Conservation (phyloP, 495 filamentous ascomycete genomes). For the Massariosphaeria phaeospora region DNA sequence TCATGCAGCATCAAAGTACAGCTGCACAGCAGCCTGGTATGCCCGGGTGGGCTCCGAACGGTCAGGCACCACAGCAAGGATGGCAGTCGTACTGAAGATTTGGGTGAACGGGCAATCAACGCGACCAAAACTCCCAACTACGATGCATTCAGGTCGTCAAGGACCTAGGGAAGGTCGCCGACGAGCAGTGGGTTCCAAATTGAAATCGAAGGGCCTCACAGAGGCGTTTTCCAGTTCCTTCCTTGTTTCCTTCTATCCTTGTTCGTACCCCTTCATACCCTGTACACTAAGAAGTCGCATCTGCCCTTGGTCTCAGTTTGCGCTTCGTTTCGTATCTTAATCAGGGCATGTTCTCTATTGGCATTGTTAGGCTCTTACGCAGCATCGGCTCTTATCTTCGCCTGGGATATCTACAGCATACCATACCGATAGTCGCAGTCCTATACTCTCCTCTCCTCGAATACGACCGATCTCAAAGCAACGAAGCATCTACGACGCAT, state of each 20-base stretch:
- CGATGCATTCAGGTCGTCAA: background rate
- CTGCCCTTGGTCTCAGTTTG: conserved; percentile 3
- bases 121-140: background rate
- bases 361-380: background rate
- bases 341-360: conserved; percentile 1
- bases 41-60: conserved; percentile 45
- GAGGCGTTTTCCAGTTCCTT: conserved; percentile 9
- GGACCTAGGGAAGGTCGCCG: background rate
- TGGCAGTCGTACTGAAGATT: conserved; percentile 23
- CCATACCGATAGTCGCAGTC: no score
- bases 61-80: conserved; percentile 23
- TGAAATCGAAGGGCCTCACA: conserved; percentile 2
- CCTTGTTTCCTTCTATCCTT: conserved; percentile 5
- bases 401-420: background rate
- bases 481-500: conserved; percentile 21
- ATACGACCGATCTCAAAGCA: conserved; percentile 7
- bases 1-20: conserved; percentile 35
- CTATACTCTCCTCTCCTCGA: conserved; percentile 1
- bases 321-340: background rate
- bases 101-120: background rate
- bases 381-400: background rate
- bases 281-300: conserved; percentile 29
- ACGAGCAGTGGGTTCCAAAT: background rate
- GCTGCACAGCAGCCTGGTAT: conserved; percentile 41
- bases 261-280: conserved; percentile 22